A percentile compares a stretch with the other conserved stretches of the same genome.
These are phyloP conservation scores for Marchantia paleacea DNA, from an alignment of 225 moss, liverwort and hornwort species.

Conservation along the genomic window DNA sequence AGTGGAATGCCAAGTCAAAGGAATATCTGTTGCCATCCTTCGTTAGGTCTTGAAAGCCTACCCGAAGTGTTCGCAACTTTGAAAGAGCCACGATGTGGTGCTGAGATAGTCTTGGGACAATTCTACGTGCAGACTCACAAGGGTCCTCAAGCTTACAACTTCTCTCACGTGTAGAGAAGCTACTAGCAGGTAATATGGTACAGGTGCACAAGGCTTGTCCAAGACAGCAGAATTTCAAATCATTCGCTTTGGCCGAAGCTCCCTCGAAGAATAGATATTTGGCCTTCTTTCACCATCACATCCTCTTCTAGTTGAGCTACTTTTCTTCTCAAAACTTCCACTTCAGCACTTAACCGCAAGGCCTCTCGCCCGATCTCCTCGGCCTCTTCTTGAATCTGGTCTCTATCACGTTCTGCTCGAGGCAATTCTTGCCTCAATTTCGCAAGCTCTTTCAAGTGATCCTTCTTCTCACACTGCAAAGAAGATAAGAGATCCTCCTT, in stretches of 20 bases:
- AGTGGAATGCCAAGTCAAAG: too few species aligned
- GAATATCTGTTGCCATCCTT: neutral
- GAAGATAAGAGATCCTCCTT: constrained; percentile 52
- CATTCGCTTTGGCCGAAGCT: constrained; percentile 41
- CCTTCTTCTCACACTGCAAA: constrained; percentile 56
- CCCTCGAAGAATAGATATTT: constrained; percentile 69
- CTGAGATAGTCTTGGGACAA: neutral
- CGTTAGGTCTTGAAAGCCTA: neutral
- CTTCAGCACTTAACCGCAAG: constrained; percentile 78
- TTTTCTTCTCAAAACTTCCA: constrained; percentile 82
- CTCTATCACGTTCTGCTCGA: constrained; percentile 58
- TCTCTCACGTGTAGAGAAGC: neutral
- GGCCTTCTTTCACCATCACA: constrained; percentile 84
- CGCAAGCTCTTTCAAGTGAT: constrained; percentile 48
- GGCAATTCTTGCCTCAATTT: constrained; percentile 55
- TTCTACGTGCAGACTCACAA: neutral
- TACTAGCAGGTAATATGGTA: constrained; percentile 11
- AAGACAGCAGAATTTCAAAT: neutral
- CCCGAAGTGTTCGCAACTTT: neutral
- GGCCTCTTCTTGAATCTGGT: constrained; percentile 67
- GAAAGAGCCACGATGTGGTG: neutral
- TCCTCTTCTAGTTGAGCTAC: constrained; percentile 84
- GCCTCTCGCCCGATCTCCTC: constrained; percentile 90
- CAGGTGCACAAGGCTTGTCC: constrained; percentile 15
- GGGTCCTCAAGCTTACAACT: neutral